Evolutionary conservation across 2,329 filamentous ascomycete genomes (phyloP).

Genomic region (Colletotrichum incanum): DNA sequence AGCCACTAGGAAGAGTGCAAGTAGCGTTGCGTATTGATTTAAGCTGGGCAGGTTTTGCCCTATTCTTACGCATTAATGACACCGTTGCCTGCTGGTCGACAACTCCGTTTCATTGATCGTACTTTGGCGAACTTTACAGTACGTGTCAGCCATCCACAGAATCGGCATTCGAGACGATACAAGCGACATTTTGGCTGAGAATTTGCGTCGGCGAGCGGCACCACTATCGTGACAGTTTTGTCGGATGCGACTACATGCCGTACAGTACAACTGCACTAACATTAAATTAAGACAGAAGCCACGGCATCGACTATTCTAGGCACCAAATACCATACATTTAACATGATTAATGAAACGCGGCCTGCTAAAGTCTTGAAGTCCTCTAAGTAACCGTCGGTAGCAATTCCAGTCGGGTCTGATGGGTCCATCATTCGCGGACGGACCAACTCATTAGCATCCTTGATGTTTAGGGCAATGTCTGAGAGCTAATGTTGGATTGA

Average conservation of each 20-base stretch:
- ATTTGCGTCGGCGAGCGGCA: not conserved
- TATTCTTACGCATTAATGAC: not conserved
- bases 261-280: not conserved
- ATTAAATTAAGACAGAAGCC: not conserved
- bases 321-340: too few species aligned
- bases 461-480: too few species aligned
- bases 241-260: not conserved
- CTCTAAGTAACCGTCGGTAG: too few species aligned
- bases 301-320: too few species aligned
- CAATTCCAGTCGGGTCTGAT: too few species aligned
- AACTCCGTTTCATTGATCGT: not conserved
- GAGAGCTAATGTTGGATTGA: too few species aligned
- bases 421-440: too few species aligned
- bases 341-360: too few species aligned
- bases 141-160: not conserved
- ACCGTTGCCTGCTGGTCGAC: not conserved
- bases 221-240: not conserved
- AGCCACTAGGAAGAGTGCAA: not conserved
- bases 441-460: too few species aligned
- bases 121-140: not conserved
- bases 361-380: too few species aligned
- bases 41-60: conserved; percentile 55
- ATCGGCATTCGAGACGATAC: not conserved
- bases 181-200: not conserved
- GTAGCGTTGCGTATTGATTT: conserved; percentile 19